Evolutionary conservation across 441 rosid species (phyloP).

Genomic region (Breynia disticha): DNA sequence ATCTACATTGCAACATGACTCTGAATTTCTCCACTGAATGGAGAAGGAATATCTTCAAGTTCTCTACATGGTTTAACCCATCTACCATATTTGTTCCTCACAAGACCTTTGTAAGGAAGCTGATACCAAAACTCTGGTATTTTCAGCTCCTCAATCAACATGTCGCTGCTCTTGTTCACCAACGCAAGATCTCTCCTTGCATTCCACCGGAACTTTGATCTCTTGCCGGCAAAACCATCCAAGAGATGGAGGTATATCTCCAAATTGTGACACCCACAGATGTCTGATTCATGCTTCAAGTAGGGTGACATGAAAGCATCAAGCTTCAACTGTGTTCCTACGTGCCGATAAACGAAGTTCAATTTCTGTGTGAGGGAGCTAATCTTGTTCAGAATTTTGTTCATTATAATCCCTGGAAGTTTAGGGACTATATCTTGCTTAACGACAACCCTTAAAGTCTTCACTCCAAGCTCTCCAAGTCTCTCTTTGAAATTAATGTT

Average conservation of each 20-base stretch:
- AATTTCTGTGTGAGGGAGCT: constrained; percentile 6
- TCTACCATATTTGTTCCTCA: constrained; percentile 48
- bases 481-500: constrained; percentile 29
- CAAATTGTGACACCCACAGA: constrained; percentile 35
- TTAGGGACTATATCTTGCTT: constrained; percentile 40
- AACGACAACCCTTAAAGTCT: constrained; percentile 27
- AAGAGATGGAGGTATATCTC: constrained; percentile 57
- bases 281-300: constrained; percentile 27
- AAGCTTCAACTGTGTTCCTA: constrained; percentile 25
- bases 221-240: constrained; percentile 48
- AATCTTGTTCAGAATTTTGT: constrained; percentile 18
- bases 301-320: constrained; percentile 26
- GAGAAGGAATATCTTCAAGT: constrained; percentile 50
- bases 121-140: constrained; percentile 61
- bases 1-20: not conserved
- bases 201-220: constrained; percentile 37
- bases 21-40: constrained; percentile 17
- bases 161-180: constrained; percentile 56
- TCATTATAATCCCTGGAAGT: constrained; percentile 26
- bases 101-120: constrained; percentile 55
- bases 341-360: constrained; percentile 35
- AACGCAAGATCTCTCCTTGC: constrained; percentile 62
- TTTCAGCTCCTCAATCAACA: constrained; percentile 52
- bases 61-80: constrained; percentile 42
- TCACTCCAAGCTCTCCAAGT: constrained; percentile 22